Evolutionary conservation across 2,329 filamentous ascomycete genomes (phyloP), one percentile per base, ranked within the genome.

Genomic region (Pezicula carpinea): DNA sequence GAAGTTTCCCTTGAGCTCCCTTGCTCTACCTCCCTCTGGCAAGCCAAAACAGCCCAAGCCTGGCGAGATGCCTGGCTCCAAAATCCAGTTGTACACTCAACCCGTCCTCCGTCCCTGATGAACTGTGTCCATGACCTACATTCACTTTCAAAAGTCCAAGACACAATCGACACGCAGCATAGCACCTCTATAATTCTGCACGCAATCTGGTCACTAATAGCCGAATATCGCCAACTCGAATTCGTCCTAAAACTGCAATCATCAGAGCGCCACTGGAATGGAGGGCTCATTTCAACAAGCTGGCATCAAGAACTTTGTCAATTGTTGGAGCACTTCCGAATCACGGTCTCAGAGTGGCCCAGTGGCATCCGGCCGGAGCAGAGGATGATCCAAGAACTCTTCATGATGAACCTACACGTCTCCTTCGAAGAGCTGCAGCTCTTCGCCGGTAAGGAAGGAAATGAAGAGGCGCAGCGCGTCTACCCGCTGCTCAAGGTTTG

Each of bases 1-100:
- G 85, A 89, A 56, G 66, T 89, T 41, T 78, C 78, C 4, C 66
- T 88, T 3, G 82, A 83, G 1, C 64, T 89, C 0, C 85, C 85
- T 0, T 77, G 77, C 50, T 69, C 78, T 0, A 72, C 75, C 45
- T 71, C 76, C 11, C 62, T 89, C 2, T 90, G 85, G 85, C 73
- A 79, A 40, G 84, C 85, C 2, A 73, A 74, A 23, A 75, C 75
- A 0, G 82, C 85, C 2, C 59, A 68, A 15, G 76, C 81, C 50
- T 89, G 86, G 84, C 86, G 85, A 60, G 62, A 68, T 6, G 66
- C 74, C 1, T 86, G 80, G 53, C 64, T 85, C 23, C 15, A 42
- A 47, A 26, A 39, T 39, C 4, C 31, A 33, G 14, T 2, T 8
- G 26, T 26, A 14, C 19, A 36, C 17, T 32, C 40, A 10, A 23